Percentiles rank a stretch among this genome's conserved stretches.
phyloP scores from a whole-genome alignment of 129 eudicot species.

The Saposhnikovia divaricata region DNA sequence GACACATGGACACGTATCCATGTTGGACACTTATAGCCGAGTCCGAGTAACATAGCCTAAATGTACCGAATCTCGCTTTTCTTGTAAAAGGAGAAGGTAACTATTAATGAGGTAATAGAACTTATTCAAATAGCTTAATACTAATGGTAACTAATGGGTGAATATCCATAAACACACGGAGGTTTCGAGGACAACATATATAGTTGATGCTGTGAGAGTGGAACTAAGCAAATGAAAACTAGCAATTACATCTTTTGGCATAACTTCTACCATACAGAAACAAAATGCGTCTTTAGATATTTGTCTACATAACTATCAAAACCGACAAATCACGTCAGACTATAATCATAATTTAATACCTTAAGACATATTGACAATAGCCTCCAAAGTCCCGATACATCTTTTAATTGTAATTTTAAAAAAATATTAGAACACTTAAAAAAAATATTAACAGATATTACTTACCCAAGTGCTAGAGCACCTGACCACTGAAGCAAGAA shows the following conservation, averaged over 20 bases:
- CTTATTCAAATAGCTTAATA: not conserved
- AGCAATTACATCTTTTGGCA: not conserved
- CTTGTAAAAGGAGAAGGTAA: not conserved
- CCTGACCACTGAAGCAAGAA: conserved; percentile 99
- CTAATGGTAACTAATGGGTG: not conserved
- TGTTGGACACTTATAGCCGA: no score
- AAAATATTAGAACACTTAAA: not conserved
- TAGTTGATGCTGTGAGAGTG: not conserved
- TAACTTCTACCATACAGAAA: not conserved
- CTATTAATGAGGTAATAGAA: not conserved
- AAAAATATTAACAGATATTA: not conserved
- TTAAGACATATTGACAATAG: not conserved
- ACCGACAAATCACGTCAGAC: not conserved
- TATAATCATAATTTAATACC: not conserved
- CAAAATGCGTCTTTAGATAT: not conserved
- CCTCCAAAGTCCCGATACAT: not conserved
- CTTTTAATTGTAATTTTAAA: not conserved
- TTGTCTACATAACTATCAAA: not conserved
- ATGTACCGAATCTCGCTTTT: not conserved
- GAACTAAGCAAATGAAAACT: not conserved
- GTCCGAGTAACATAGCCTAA: no score
- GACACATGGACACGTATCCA: no score
- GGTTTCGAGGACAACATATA: not conserved
- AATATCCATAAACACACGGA: not conserved
- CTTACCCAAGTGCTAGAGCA: conserved; percentile 93